Percentiles rank a stretch among this genome's conserved stretches.
phyloP scores from a whole-genome alignment of 352 stramenopile species.

The Pythium periplocum region DNA sequence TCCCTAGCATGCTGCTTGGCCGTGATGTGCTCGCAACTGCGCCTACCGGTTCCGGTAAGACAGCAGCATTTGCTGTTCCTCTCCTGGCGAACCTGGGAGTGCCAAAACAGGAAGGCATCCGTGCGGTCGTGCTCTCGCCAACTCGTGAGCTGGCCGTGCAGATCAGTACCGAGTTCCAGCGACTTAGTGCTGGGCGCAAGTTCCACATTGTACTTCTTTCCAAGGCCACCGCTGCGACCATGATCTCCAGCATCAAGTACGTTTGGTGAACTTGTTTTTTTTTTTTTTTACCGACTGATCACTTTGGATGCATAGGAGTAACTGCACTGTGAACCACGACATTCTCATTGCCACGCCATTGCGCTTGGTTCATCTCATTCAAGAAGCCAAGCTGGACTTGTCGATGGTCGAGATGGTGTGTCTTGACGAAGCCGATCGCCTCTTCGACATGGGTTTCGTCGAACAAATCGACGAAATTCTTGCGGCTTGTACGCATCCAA shows the following conservation, averaged over 20 bases:
- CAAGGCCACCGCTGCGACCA: slow-evolving; percentile 88
- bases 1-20: slow-evolving; percentile 83
- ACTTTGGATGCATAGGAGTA: slow-evolving; percentile 33
- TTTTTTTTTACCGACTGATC: slow-evolving; percentile 7
- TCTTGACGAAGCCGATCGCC: slow-evolving; percentile 97
- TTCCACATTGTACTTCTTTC: slow-evolving; percentile 88
- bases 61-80: slow-evolving; percentile 96
- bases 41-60: slow-evolving; percentile 98
- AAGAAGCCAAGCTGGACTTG: slow-evolving; percentile 78
- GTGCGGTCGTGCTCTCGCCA: slow-evolving; percentile 93
- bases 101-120: slow-evolving; percentile 70
- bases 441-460: slow-evolving; percentile 97
- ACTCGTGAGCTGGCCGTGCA: slow-evolving; percentile 97
- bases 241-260: slow-evolving; percentile 65
- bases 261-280: neutral
- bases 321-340: slow-evolving; percentile 86
- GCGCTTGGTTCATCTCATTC: slow-evolving; percentile 90
- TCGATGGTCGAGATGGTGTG: slow-evolving; percentile 92
- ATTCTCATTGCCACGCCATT: slow-evolving; percentile 96
- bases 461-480: slow-evolving; percentile 98
- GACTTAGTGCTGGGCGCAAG: slow-evolving; percentile 85
- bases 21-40: slow-evolving; percentile 95
- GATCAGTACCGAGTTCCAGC: slow-evolving; percentile 93
- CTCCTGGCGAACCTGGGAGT: slow-evolving; percentile 76
- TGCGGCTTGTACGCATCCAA: slow-evolving; percentile 78